Evolutionary conservation across 257 asterid species (phyloP), one percentile per base, ranked within the genome.

Genomic region (Hygrophila difformis): DNA sequence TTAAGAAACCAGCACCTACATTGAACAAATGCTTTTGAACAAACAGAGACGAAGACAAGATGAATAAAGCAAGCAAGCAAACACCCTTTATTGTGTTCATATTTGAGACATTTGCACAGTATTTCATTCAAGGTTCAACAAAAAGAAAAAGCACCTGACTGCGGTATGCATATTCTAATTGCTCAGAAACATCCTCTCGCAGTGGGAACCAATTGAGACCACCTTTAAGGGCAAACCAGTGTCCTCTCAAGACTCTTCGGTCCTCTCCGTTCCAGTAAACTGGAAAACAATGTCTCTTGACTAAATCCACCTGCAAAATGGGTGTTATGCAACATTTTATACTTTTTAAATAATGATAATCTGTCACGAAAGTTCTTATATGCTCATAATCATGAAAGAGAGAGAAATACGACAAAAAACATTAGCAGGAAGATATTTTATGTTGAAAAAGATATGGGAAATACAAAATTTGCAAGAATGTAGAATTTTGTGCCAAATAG

Each of bases 151-250:
- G 65, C 46, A 74, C 81, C 81, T 69, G 76, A 52, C 92, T 43
- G 57, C 87, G 78, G 61, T 82, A 91, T 49, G 96, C 98, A 70
- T 73, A 86, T 67, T 91, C 98, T 78, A 91, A 70, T 51, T 91
- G 98, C 77, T 91, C 98, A 23, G 96, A 73, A 44, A 91, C 81
- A 74, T 91, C 95, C 62, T 91, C 98, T 45, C 95, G 85, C 31
- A 91, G 65, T 13, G 98, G 98, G 63, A 77, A 84, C 98, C 98
- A 91, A 73, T 86, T 96, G 38, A 86, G 87, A 34, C 93, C 87
- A 36, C 93, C 92, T 72, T 82, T 91, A 56, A 93, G 88, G 58
- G 95, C 96, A 72, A 86, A 91, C 98, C 98, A 91, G 54, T 91
- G 96, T 46, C 98, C 98, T 72, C 96, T 74, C 51, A 91, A 55